Evolutionary conservation across 345 rosid species (phyloP).

Genomic region (Melaleuca quinquenervia): DNA sequence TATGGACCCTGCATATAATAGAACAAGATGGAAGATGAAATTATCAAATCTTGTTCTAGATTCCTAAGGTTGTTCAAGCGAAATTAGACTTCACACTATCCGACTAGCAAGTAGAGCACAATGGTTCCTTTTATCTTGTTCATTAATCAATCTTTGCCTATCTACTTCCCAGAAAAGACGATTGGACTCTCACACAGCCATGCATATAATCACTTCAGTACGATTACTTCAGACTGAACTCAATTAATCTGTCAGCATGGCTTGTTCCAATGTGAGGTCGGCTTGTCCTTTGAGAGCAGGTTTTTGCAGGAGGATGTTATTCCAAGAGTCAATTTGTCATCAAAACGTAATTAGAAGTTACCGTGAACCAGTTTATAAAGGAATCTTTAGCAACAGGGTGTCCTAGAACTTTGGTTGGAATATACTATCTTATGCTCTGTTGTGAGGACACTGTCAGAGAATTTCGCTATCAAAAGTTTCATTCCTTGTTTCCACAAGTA

Average conservation of each 20-base stretch:
- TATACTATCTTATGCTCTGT: neutral
- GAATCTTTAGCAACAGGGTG: neutral
- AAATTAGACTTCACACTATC: too few relatives aligned
- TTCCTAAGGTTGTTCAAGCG: neutral
- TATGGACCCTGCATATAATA: neutral
- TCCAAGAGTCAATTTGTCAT: neutral
- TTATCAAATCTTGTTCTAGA: neutral
- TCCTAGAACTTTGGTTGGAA: neutral
- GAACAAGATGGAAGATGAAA: neutral
- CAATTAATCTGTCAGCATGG: accelerated
- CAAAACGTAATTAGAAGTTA: neutral
- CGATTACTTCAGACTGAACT: neutral
- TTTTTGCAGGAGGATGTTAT: neutral
- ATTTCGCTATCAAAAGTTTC: neutral
- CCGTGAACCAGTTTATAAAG: neutral
- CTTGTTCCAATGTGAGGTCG: neutral
- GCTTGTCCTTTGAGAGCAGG: neutral
- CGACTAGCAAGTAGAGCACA: too few relatives aligned
- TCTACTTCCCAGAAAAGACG: neutral
- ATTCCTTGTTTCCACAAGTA: neutral
- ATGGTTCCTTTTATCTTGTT: too few relatives aligned
- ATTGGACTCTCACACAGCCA: neutral
- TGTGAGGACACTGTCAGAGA: too few relatives aligned
- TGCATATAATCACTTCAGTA: neutral
- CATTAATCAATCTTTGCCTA: too few relatives aligned